Evolutionary conservation across 805 yeast species (phyloP), one percentile per base, ranked within the genome.

Genomic region (Ogataea nitratoaversa): DNA sequence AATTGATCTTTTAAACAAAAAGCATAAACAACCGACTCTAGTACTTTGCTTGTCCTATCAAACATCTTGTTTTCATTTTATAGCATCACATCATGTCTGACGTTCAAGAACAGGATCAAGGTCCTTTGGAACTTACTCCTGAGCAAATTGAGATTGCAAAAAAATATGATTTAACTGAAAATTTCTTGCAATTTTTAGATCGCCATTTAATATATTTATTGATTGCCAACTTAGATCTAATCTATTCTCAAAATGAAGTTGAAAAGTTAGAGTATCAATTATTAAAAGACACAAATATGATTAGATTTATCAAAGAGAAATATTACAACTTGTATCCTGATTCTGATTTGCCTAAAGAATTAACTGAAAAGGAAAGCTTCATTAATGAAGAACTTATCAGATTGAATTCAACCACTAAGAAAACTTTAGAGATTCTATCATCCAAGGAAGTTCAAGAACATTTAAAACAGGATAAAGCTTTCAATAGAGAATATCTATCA

Each of bases 241-340:
- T 74, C 25, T 71, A 75, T 53, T 36, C 55, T 16, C 41, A 57
- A 16, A 54, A 62, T 41, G 68, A 66, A 43, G 63, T 78, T 40
- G 65, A 71, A 38, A 59, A 67, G 48, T 62, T 75, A 46, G 74
- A 74, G 48, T 75, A 67, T 48, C 75, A 77, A 45, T 59, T 78
- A 41, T 65, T 79, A 49, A 74, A 74, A 53, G 82, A 75, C 38
- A 74, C 84, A 30, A 67, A 74, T 52, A 74, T 79, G 82, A 65
- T 66, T 32, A 68, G 68, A 44, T 75, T 74, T 53, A 60, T 72
- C 38, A 67, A 68, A 42, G 70, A 68, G 30, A 68, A 72, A 47
- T 73, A 67, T 63, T 51, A 57, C 34, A 55, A 60, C 31, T 59
- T 76, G 33, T 54, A 73, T 49, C 70, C 71, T 16, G 62, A 54